Evolutionary conservation across 805 yeast genomes (phyloP), one percentile per base, ranked within the genome.

Genomic region (Starmera pachycereana): DNA sequence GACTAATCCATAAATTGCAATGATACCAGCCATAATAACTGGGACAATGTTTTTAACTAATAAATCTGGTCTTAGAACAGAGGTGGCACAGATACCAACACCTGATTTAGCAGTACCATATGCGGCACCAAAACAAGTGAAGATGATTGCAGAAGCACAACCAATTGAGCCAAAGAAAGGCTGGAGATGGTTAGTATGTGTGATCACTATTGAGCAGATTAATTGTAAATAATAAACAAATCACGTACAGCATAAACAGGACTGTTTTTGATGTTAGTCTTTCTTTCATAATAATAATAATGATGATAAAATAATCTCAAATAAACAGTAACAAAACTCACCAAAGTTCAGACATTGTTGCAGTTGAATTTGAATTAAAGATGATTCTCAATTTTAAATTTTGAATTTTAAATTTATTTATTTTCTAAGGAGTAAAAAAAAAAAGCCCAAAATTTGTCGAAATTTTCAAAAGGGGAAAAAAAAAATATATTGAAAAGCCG

Each of bases 81-180:
- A 84, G 51, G 96, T 87, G 62, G 96, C 98, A 72, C 96, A 90
- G 62, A 90, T 89, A 78, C 97, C 98, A 51, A 92, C 96, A 72
- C 98, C 98, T 22, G 96, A 84, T 69, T 90, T 90, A 60, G 98
- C 98, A 51, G 97, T 90, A 72, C 98, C 98, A 68, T 89, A 89
- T 42, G 96, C 86, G 58, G 98, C 97, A 72, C 98, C 98, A 63
- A 89, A 87, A 62, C 96, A 87, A 65, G 98, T 89, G 78, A 92
- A 92, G 60, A 94, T 87, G 61, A 92, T 92, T 65, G 99, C 97
- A 40, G 97, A 87, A 44, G 98, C 95, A 76, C 98, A 94, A 63
- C 99, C 99, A 61, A 92, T 86, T 53, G 97, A 90, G 59, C 99
- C 99, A 67, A 92, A 92, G 76, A 92, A 92, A 63, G 99, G 98